Evolutionary conservation across 306 rosid species (phyloP).

Genomic region (Quercus mongolica): DNA sequence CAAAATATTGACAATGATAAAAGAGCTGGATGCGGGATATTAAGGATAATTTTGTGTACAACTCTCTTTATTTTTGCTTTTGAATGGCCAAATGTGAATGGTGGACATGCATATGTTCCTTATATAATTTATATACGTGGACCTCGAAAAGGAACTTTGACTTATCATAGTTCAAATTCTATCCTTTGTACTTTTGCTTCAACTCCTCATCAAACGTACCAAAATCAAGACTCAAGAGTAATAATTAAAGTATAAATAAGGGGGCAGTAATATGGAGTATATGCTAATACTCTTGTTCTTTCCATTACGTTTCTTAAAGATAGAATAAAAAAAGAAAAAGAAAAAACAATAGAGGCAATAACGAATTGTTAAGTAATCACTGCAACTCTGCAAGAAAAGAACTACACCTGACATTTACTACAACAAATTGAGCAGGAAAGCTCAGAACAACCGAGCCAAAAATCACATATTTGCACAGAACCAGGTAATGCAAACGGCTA

Average conservation of each 20-base stretch:
- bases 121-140: not conserved
- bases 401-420: conserved; percentile 6
- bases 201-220: not conserved
- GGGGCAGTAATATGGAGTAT: not conserved
- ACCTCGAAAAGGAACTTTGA: not conserved
- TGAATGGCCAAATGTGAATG: too few species aligned
- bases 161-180: not conserved
- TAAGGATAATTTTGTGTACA: too few species aligned
- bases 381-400: not conserved
- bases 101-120: not conserved
- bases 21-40: too few species aligned
- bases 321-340: not conserved
- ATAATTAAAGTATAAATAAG: not conserved
- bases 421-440: conserved; percentile 20
- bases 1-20: too few species aligned
- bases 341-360: not conserved
- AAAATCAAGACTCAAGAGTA: not conserved
- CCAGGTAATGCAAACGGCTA: conserved; percentile 19
- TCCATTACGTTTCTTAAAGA: not conserved
- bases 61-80: too few species aligned
- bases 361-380: conserved; percentile 11
- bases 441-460: not conserved
- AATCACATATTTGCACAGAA: conserved; percentile 1
- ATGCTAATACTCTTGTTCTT: not conserved
- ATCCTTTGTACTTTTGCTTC: not conserved